Evolutionary conservation across 352 stramenopile genomes (phyloP).

Genomic region (Plasmopara viticola): DNA sequence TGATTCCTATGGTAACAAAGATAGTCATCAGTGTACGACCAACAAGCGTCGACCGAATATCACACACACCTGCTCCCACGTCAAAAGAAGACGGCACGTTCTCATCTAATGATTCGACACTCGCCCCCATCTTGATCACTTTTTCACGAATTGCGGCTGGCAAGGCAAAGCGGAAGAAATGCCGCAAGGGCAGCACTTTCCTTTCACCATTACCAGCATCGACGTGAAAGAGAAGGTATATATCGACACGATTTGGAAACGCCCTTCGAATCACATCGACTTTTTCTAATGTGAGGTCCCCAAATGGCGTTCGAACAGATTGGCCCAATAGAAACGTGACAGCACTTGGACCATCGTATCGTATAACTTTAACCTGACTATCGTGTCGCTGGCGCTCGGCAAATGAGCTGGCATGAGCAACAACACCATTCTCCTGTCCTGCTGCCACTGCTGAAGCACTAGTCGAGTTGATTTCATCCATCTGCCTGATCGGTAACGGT

Average conservation of each 20-base stretch:
- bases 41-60: background rate
- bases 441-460: background rate
- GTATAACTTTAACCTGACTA: slow-evolving; percentile 40
- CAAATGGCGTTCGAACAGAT: slow-evolving; percentile 66
- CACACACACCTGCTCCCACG: slow-evolving; percentile 34
- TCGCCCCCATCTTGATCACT: slow-evolving; percentile 64
- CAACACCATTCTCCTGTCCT: slow-evolving; percentile 10
- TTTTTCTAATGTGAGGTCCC: slow-evolving; percentile 76
- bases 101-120: slow-evolving; percentile 59
- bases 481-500: slow-evolving; percentile 21
- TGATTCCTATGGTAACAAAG: slow-evolving; percentile 11
- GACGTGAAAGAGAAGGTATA: slow-evolving; percentile 77
- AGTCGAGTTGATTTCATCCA: slow-evolving; percentile 12
- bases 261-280: slow-evolving; percentile 69
- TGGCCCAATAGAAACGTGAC: slow-evolving; percentile 65
- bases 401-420: slow-evolving; percentile 17
- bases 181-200: slow-evolving; percentile 57
- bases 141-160: slow-evolving; percentile 52
- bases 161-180: slow-evolving; percentile 75
- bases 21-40: slow-evolving; percentile 3
- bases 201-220: slow-evolving; percentile 40
- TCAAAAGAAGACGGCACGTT: slow-evolving; percentile 63
- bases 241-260: slow-evolving; percentile 43
- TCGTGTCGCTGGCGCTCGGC: slow-evolving; percentile 15
- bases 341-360: slow-evolving; percentile 61